Evolutionary conservation across 2,329 filamentous ascomycete species (phyloP).

Genomic region (Amauroascus niger): DNA sequence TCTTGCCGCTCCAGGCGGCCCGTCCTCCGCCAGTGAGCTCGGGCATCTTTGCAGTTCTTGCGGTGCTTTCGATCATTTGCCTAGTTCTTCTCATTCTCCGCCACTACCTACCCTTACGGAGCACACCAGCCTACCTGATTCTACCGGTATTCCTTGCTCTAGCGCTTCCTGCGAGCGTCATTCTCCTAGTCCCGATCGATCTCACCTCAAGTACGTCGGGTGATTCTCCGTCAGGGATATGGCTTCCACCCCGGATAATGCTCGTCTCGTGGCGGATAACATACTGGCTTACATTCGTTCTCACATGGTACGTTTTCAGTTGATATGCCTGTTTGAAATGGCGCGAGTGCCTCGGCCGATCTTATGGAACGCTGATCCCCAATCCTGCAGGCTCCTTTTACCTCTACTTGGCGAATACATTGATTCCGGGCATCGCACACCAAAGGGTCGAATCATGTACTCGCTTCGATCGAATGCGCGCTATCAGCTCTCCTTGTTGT

Average conservation of each 20-base stretch:
- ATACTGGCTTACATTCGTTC: slow-evolving; percentile 91
- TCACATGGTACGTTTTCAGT: slow-evolving; percentile 64
- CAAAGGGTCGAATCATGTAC: slow-evolving; percentile 69
- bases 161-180: slow-evolving; percentile 79
- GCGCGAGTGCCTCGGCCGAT: not conserved
- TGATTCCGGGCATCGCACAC: slow-evolving; percentile 85
- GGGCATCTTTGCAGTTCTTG: slow-evolving; percentile 62
- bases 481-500: slow-evolving; percentile 74
- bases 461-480: slow-evolving; percentile 78
- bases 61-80: slow-evolving; percentile 63
- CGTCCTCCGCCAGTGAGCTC: slow-evolving; percentile 56
- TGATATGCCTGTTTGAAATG: not conserved
- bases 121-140: slow-evolving; percentile 79
- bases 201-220: slow-evolving; percentile 76
- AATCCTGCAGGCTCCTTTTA: slow-evolving; percentile 62
- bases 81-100: slow-evolving; percentile 75
- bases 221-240: slow-evolving; percentile 68
- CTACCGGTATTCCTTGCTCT: slow-evolving; percentile 94
- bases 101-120: slow-evolving; percentile 80
- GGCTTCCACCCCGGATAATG: slow-evolving; percentile 68
- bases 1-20: not conserved
- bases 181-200: slow-evolving; percentile 90
- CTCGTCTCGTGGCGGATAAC: slow-evolving; percentile 87
- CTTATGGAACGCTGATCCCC: slow-evolving; percentile 6
- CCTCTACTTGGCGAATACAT: slow-evolving; percentile 90